A percentile compares a stretch with the other conserved stretches of the same genome.
Conservation (phyloP, 192 early-diverging fungal genomes). For the Podochytrium sp. region DNA sequence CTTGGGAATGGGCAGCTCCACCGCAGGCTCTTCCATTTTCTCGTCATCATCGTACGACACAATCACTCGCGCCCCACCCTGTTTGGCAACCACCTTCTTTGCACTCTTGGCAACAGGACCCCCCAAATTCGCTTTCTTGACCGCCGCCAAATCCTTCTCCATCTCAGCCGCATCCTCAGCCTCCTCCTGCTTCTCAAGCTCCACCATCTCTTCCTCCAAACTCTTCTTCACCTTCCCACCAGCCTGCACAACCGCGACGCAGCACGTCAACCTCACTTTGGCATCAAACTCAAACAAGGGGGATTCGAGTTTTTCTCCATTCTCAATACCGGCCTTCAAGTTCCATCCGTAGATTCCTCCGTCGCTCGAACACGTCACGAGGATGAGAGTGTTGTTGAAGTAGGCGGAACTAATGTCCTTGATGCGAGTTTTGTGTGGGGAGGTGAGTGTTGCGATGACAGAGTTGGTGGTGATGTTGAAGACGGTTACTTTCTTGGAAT, state of each 20-base stretch:
- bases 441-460: slow-evolving; percentile 21
- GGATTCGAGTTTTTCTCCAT: neutral
- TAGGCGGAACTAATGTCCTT: slow-evolving; percentile 45
- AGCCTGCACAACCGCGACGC: slow-evolving; percentile 25
- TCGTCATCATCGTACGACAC: slow-evolving; percentile 17
- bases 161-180: slow-evolving; percentile 6
- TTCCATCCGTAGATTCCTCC: slow-evolving; percentile 55
- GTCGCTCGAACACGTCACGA: slow-evolving; percentile 53
- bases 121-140: neutral
- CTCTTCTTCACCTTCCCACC: slow-evolving; percentile 18
- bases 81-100: too few relatives aligned
- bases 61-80: neutral
- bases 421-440: slow-evolving; percentile 45
- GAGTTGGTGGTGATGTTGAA: neutral
- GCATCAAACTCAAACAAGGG: slow-evolving; percentile 47
- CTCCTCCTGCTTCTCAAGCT: slow-evolving; percentile 1
- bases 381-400: slow-evolving; percentile 7
- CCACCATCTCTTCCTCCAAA: slow-evolving; percentile 6
- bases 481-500: neutral
- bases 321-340: slow-evolving; percentile 24
- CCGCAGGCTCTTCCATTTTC: neutral
- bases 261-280: slow-evolving; percentile 51
- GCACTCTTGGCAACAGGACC: neutral
- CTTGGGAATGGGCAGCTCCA: neutral
- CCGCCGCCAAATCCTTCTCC: neutral